Base-by-base conservation (phyloP, 345 rosid species). In the Microthlaspi erraticum region DNA sequence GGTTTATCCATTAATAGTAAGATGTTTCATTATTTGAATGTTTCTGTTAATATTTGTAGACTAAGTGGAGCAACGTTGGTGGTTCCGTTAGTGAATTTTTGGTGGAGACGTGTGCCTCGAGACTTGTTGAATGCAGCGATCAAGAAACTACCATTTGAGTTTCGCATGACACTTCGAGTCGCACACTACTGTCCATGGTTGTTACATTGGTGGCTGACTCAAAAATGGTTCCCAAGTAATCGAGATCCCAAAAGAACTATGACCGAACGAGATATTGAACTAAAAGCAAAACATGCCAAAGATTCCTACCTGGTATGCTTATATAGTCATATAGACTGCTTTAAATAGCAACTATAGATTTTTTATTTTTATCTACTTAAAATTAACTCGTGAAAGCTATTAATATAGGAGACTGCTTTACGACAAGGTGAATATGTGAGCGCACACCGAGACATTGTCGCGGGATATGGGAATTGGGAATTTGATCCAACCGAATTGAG, bases 121-220 rank as follows among this genome's bases (percentile, higher is more conserved):
- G 48, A 70, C 43, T 17, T 93, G 45, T 46, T 82, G 12, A 82
- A 33, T 12, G 74, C 71, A 36, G 72, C 78, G 3, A 65, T 90
- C 2, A 48, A 67, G 53, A 83, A 23, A 76, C 61, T 85, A 26
- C 84, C 62, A 18, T 12, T 48, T 7, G 60, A 51, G 0, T 81
- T 84, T 56, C 85, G 60, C 34, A 54, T 84, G 89, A 66, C 86
- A 52, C 78, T 90, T 69, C 39, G 81, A 17, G 67, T 93, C 8
- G 97, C 93, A 36, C 85, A 84, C 75, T 77, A 81, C 20, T 55
- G 73, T 20, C 98, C 96, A 17, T 90, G 93, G 93, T 66, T 93
- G 46, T 68, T 90, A 39, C 56, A 87, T 84, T 87, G 95, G 93
- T 93, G 97, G 98, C 82, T 88, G 93, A 72, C 89, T 55, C 96